phyloP scores from a whole-genome alignment of 257 asterid species.

The Forsythia viridissima region DNA sequence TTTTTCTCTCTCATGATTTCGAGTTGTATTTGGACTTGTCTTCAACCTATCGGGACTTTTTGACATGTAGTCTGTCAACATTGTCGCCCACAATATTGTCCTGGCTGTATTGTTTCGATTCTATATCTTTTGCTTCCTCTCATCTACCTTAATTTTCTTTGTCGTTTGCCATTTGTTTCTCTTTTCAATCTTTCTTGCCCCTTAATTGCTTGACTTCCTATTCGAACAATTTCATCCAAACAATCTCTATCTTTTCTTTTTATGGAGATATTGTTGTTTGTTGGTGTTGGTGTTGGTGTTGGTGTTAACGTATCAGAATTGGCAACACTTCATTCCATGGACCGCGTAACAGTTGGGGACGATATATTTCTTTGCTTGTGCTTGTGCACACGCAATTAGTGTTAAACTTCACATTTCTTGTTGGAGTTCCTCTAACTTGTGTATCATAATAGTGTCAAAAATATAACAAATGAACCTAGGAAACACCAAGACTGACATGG shows the following conservation, averaged over 20 bases:
- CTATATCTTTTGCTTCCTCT: not conserved
- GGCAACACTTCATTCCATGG: not conserved
- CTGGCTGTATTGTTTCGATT: not conserved
- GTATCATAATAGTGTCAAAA: not conserved
- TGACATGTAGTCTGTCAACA: not conserved
- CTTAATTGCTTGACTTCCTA: not conserved
- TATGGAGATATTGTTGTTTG: slow-evolving; percentile 17
- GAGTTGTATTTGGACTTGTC: not conserved
- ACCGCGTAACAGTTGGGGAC: not conserved
- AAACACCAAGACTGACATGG: not conserved
- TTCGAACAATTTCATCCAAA: not conserved
- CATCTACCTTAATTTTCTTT: not conserved
- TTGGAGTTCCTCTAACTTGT: not conserved
- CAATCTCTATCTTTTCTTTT: not conserved
- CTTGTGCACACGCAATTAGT: not conserved
- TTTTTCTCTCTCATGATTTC: not conserved
- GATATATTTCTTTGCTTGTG: not conserved
- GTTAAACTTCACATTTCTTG: not conserved
- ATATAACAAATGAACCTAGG: not conserved
- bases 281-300: too few relatives aligned
- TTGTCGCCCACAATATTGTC: not conserved
- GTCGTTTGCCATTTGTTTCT: not conserved
- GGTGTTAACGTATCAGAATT: not conserved
- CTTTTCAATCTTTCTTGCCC: not conserved
- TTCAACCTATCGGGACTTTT: not conserved